Base-by-base conservation (phyloP, 352 stramenopile genomes). In the Peronospora belbahrii region DNA sequence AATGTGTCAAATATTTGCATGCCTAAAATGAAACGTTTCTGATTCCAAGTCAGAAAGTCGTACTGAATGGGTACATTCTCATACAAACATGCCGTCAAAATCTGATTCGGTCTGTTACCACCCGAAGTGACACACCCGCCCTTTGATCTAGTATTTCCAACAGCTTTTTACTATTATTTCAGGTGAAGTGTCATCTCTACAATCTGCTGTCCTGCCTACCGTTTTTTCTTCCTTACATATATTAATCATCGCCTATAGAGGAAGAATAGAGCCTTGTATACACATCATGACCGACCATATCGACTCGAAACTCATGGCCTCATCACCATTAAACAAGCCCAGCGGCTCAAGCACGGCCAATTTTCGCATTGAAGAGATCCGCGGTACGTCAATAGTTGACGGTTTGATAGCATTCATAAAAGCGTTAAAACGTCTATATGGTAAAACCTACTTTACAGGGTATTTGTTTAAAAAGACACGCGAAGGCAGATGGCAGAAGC, bases 401-500 rank as follows among this genome's bases (percentile, higher is more conserved):
- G n/a, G n/a, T n/a, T n/a, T n/a, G n/a, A n/a, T n/a, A n/a, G n/a
- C n/a, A n/a, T n/a, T n/a, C n/a, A n/a, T n/a, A n/a, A n/a, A n/a
- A n/a, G n/a, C n/a, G n/a, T n/a, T n/a, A n/a, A n/a, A n/a, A n/a
- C n/a, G n/a, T n/a, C n/a, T n/a, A n/a, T n/a, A n/a, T n/a, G n/a
- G n/a, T n/a, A n/a, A n/a, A n/a, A 15, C 5, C 24, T 13, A 14
- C 4, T 34, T 24, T 32, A 14, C 30, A 86, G 86, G 88, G 18
- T 97, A 97, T 56, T 59, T 97, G 56, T 90, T 96, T 52, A 97
- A 97, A 66, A 96, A 96, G 56, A 95, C 88, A 42, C 83, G 87
- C 48, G 85, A 96, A 47, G 87, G 86, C 59, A 95, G 94, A 60
- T 97, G 96, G 96, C 96, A 99, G 63, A 97, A 96, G 67, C 83